Conservation (phyloP, 2,329 filamentous ascomycete genomes). For the Diaporthe citrichinensis region DNA sequence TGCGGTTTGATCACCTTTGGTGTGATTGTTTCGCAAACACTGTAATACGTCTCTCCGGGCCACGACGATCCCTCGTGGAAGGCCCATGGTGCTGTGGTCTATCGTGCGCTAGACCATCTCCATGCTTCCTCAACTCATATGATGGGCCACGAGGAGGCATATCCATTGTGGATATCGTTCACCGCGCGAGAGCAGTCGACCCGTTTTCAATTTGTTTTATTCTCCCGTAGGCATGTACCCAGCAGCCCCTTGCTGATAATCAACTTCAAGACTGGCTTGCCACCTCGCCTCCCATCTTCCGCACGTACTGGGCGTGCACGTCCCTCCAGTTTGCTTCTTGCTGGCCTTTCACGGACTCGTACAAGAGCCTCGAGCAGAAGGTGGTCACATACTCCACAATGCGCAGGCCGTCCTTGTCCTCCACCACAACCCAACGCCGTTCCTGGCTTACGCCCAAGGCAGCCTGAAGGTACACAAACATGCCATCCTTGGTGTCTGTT, state of each 20-base stretch:
- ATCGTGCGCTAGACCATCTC: background rate
- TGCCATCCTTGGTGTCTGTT: conserved; percentile 21
- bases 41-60: background rate
- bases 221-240: background rate
- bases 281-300: conserved; percentile 30
- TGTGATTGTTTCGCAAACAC: background rate
- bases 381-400: conserved; percentile 31
- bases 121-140: background rate
- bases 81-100: no score
- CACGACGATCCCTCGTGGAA: background rate
- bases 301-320: conserved; percentile 26
- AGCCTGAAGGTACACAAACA: conserved; percentile 24
- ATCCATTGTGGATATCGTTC: background rate
- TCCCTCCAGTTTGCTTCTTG: conserved; percentile 33
- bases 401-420: conserved; percentile 5
- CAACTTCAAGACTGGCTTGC: conserved; percentile 9
- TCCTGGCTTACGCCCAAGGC: conserved; percentile 30
- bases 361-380: conserved; percentile 28
- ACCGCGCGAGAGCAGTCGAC: background rate
- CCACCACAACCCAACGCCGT: conserved; percentile 27
- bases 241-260: background rate
- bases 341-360: conserved; percentile 27
- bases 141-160: background rate
- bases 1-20: conserved; percentile 18
- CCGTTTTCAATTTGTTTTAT: background rate